Base-by-base conservation (phyloP, 75 land plant genomes). In the Picea glauca region DNA sequence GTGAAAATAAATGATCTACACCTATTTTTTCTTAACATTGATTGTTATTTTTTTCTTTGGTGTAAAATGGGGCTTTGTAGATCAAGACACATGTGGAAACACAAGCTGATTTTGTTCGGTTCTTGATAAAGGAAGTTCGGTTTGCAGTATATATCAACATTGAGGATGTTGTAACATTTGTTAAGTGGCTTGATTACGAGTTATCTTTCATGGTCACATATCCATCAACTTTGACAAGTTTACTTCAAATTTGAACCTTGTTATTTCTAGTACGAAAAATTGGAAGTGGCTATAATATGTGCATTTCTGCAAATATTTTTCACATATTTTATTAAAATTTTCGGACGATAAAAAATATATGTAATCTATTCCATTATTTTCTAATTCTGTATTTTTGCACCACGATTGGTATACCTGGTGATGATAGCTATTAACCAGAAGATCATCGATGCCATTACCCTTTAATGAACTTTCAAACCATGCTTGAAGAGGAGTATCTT, bases 131-230 rank as follows among this genome's bases (percentile, higher is more conserved):
- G 72, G 94, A 88, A 50, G 86, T 90, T 20, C 81, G 81, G 13
- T 35, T 70, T 77, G 94, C 92, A 38, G 82, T 76, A 20, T 92
- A 84, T 82, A 57, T 23, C 35, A 72, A 92, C 75, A 90, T 92
- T 61, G 94, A 90, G 79, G 94, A 92, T 81, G 87, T 92, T 15
- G 82, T 90, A 18, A 82, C 87, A 65, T 92, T 92, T 80, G 90
- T 88, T 77, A 88, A 92, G 72, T 92, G 94, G 94, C 92, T 92
- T 38, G 92, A 92, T 72, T 86, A 88, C n/a, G 88, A 90, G 76
- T 90, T 92, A 62, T 83, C 82, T 59, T 88, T 88, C 78, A 84
- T 92, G 62, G 94, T 92, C 78, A 81, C 87, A 78, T 43, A 43
- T 43, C 46, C 46, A 4, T 43, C 46, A 43, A 43, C 46, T 4